Conservation (phyloP, 1,139 yeast genomes). For the Dujonia santamariae region DNA sequence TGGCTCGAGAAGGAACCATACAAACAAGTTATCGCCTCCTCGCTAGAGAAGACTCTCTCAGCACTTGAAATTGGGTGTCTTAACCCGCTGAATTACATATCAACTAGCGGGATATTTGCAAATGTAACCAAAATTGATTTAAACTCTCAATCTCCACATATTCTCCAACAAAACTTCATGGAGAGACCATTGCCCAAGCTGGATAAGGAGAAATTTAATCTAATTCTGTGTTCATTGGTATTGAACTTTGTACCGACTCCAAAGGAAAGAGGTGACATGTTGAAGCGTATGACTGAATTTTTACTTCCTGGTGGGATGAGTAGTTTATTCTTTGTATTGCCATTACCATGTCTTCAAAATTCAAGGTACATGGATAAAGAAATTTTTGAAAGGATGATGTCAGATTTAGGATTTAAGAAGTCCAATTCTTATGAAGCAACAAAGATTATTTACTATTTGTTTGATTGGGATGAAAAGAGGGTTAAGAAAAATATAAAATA, state of each 20-base stretch:
- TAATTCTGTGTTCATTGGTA: conserved; percentile 82
- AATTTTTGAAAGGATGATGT: conserved; percentile 46
- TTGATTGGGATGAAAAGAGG: conserved; percentile 45
- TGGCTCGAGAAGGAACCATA: conserved; percentile 49
- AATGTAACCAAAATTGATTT: conserved; percentile 68
- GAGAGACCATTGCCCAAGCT: conserved; percentile 46
- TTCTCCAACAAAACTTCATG: conserved; percentile 82
- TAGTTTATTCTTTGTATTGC: conserved; percentile 73
- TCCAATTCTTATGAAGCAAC: conserved; percentile 54
- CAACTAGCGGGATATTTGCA: conserved; percentile 49
- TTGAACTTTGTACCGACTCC: conserved; percentile 84
- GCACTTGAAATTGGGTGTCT: conserved; percentile 86
- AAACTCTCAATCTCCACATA: conserved; percentile 72
- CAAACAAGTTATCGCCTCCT: conserved; percentile 9
- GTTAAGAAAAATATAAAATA: conserved; percentile 13
- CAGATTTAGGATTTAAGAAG: conserved; percentile 53
- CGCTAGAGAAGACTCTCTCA: conserved; percentile 12
- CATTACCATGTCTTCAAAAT: conserved; percentile 79
- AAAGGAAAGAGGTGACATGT: conserved; percentile 71
- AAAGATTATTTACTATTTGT: conserved; percentile 79
- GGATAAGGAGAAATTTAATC: conserved; percentile 48
- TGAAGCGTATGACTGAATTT: conserved; percentile 57
- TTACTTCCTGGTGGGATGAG: conserved; percentile 29
- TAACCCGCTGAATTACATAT: conserved; percentile 65
- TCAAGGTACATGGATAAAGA: conserved; percentile 70